Conservation (phyloP, 768 basidiomycete species). For the Amanita polypyramis region DNA sequence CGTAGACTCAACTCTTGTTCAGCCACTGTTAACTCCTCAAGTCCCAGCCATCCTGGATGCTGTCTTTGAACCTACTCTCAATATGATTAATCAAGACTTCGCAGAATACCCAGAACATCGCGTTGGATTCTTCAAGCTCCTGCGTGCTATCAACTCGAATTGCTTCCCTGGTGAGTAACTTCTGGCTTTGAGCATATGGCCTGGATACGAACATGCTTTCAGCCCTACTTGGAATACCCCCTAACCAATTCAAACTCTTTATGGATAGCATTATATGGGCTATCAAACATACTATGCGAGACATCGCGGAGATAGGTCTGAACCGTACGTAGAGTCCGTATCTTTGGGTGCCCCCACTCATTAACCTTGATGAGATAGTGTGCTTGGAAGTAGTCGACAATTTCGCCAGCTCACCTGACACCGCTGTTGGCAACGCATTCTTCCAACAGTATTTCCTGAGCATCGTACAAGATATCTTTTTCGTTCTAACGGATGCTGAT, state of each 20-base stretch:
- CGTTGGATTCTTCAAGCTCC: constrained; percentile 91
- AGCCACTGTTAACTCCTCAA: constrained; percentile 86
- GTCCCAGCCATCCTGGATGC: constrained; percentile 93
- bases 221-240: constrained; percentile 84
- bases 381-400: constrained; percentile 93
- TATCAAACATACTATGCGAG: constrained; percentile 99
- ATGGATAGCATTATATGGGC: constrained; percentile 99
- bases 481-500: constrained; percentile 93
- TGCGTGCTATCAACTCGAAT: constrained; percentile 83
- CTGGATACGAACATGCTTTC: constrained; percentile 4
- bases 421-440: constrained; percentile 78
- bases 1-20: constrained; percentile 7
- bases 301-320: constrained; percentile 88
- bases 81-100: constrained; percentile 99
- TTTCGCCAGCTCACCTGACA: constrained; percentile 68
- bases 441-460: constrained; percentile 95
- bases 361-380: constrained; percentile 35
- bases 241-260: constrained; percentile 89
- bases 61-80: constrained; percentile 92
- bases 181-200: constrained; percentile 4
- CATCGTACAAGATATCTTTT: constrained; percentile 93
- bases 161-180: constrained; percentile 82
- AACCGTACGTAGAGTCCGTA: constrained; percentile 35
- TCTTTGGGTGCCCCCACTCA: constrained; percentile 3
- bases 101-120: constrained; percentile 98